Evolutionary conservation across 1,139 yeast species (phyloP).

Genomic region (Pichiaceae sp.): DNA sequence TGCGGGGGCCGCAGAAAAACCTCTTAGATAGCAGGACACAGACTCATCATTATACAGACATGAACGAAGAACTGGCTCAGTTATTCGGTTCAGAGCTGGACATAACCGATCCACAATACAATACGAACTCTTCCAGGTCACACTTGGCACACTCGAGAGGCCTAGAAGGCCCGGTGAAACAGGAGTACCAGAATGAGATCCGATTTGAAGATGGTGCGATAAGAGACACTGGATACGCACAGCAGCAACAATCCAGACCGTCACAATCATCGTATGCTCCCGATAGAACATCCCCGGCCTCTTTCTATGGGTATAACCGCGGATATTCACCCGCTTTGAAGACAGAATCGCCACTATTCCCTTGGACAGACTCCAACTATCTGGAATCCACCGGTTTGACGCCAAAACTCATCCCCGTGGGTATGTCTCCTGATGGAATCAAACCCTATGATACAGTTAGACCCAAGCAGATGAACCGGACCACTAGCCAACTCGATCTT

Average conservation of each 20-base stretch:
- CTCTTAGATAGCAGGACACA: not conserved
- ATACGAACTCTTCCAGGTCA: not conserved
- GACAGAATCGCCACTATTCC: not conserved
- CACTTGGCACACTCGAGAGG: too few species aligned
- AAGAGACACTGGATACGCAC: too few species aligned
- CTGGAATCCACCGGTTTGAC: not conserved
- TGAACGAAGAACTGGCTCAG: constrained; percentile 2
- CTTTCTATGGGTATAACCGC: too few species aligned
- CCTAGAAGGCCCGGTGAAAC: too few species aligned
- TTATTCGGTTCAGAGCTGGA: not conserved
- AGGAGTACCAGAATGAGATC: too few species aligned
- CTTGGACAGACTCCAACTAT: not conserved
- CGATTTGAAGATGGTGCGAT: too few species aligned
- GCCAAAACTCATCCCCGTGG: not conserved
- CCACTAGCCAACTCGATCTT: not conserved
- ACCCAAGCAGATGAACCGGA: not conserved
- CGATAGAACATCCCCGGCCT: too few species aligned
- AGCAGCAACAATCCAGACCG: too few species aligned
- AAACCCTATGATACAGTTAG: not conserved
- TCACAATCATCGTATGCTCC: too few species aligned
- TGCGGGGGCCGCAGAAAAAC: not conserved
- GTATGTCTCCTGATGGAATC: not conserved
- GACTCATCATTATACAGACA: not conserved
- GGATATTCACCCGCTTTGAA: not conserved
- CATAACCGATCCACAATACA: not conserved